A percentile compares a stretch with the other conserved stretches of the same genome.
phyloP scores from a whole-genome alignment of 768 basidiomycete species.

The Russula compacta region DNA sequence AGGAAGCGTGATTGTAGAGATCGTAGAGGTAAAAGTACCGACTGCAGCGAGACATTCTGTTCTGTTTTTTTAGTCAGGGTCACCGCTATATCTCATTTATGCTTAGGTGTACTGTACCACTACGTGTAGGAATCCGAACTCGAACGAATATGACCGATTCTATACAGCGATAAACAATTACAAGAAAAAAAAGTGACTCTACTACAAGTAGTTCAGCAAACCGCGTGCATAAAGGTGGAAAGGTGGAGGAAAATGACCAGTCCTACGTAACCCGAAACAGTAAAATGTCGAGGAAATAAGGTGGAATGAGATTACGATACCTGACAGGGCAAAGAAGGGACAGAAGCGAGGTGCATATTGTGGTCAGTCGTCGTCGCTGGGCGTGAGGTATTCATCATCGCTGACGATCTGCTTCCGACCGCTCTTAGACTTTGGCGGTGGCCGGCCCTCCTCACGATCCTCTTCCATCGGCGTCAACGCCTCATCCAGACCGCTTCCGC shows the following conservation, averaged over 20 bases:
- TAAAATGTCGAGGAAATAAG: background rate
- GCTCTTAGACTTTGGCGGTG: conserved; percentile 46
- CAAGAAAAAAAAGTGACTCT: conserved; percentile 14
- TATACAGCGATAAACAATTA: conserved; percentile 19
- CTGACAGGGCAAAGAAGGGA: background rate
- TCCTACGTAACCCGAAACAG: background rate
- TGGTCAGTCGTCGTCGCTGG: conserved; percentile 46
- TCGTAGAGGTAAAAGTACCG: conserved; percentile 3
- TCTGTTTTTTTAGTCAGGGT: background rate
- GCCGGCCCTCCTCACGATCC: conserved; percentile 53
- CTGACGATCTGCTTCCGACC: conserved; percentile 69
- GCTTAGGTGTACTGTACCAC: background rate
- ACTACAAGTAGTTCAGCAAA: conserved; percentile 15
- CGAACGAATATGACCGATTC: conserved; percentile 13
- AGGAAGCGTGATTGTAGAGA: conserved; percentile 33
- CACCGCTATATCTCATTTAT: background rate
- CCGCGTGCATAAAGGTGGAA: background rate
- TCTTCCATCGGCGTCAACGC: conserved; percentile 70
- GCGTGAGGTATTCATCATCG: conserved; percentile 56
- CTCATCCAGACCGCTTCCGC: conserved; percentile 49
- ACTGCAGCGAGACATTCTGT: background rate
- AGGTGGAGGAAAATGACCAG: background rate
- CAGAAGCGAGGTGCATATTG: background rate
- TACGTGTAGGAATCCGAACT: conserved; percentile 9
- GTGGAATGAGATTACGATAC: background rate